Evolutionary conservation across 2,329 filamentous ascomycete species (phyloP), one percentile per base, ranked within the genome.

Genomic region (Myriangium duriaei): DNA sequence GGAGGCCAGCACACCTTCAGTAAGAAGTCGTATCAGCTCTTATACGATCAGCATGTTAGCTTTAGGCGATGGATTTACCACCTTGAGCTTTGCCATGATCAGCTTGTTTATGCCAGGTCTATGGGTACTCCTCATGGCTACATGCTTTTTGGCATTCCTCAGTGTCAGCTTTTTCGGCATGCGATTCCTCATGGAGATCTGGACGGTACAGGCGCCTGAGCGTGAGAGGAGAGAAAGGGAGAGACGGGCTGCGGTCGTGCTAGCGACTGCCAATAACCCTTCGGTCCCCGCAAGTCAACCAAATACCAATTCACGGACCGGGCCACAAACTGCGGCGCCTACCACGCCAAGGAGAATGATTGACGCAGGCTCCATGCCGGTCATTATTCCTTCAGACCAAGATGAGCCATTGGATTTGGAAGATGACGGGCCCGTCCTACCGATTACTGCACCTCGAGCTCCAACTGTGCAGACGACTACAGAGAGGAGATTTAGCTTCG

Each of bases 121-220:
- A 0, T 74, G 73, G 45, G 53, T 76, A 19, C 60, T 71, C 11
- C 53, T 77, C 38, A 65, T 73, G 11, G 65, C 65, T 2, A 65
- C 68, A 16, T 69, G 69, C 2, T 79, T 77, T 49, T 53, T 79
- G 12, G 65, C 71, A 1, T 69, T 77, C 44, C 64, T 76, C 34
- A 72, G 70, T 11, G 71, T 76, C 15, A 69, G 70, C 41, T 72
- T 73, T 51, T 71, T 77, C 40, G 73, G 74, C 19, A 74, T 79
- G 60, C 69, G 72, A 37, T 79, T 79, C 46, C 60, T 79, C 49
- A 72, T 76, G 61, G 74, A 78, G 37, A 74, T 79, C n/a, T 79
- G 74, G 74, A 65, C 67, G 13, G 70, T 76, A 2, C 75, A 79
- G 50, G 69, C 63, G 15, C 67, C 68, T 3, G 66, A 69, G 43